phyloP scores from a whole-genome alignment of 306 rosid species.

The Dryas drummondii region DNA sequence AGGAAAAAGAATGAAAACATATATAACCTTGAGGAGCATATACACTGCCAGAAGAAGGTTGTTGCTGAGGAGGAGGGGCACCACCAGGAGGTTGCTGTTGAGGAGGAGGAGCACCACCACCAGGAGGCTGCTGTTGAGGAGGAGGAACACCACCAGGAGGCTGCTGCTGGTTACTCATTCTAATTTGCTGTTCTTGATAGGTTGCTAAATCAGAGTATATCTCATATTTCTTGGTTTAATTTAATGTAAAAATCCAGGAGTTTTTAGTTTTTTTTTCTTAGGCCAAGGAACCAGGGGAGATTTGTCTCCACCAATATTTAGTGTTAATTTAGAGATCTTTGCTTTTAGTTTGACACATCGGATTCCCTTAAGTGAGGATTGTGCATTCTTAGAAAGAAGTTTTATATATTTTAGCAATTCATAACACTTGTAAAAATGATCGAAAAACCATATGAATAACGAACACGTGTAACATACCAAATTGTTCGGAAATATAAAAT shows the following conservation, averaged over 20 bases:
- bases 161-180: slow-evolving; percentile 70
- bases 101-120: slow-evolving; percentile 50
- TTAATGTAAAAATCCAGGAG: not conserved
- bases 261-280: not conserved
- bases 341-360: too few relatives aligned
- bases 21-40: slow-evolving; percentile 66
- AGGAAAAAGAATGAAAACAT: too few relatives aligned
- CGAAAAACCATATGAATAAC: too few relatives aligned
- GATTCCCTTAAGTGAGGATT: too few relatives aligned
- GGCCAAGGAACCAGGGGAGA: slow-evolving; percentile 1
- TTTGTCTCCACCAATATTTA: slow-evolving; percentile 1
- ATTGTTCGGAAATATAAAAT: too few relatives aligned
- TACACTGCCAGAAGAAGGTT: not conserved
- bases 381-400: too few relatives aligned
- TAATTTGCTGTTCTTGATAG: not conserved
- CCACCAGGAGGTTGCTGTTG: not conserved
- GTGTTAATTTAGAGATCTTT: not conserved
- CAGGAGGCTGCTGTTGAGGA: not conserved
- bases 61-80: not conserved
- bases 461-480: too few relatives aligned
- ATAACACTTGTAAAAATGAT: too few relatives aligned
- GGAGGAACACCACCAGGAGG: slow-evolving; percentile 76
- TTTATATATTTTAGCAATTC: too few relatives aligned
- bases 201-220: not conserved
- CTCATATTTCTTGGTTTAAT: not conserved